phyloP scores from a whole-genome alignment of 2,329 filamentous ascomycete genomes.

The Alternaria triticina region DNA sequence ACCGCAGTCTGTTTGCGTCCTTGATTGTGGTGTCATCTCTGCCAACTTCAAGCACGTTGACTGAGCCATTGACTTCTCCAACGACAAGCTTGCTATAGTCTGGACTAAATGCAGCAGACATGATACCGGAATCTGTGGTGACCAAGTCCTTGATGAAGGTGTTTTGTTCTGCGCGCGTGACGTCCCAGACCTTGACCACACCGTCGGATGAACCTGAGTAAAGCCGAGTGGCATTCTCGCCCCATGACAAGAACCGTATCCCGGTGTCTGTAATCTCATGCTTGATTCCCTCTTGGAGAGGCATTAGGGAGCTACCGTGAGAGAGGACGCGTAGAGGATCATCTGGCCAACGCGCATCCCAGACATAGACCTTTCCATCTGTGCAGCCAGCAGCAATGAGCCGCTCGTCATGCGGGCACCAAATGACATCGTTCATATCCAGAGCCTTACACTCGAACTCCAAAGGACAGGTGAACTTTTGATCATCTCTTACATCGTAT shows the following conservation, averaged over 20 bases:
- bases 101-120: conserved; percentile 63
- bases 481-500: conserved; percentile 52
- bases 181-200: conserved; percentile 65
- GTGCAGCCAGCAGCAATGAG: conserved; percentile 67
- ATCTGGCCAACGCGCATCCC: conserved; percentile 60
- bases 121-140: conserved; percentile 59
- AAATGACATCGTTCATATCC: conserved; percentile 67
- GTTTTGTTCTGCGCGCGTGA: conserved; percentile 59
- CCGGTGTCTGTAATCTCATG: conserved; percentile 64
- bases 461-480: conserved; percentile 40
- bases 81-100: conserved; percentile 63
- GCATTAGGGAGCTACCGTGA: conserved; percentile 60
- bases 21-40: conserved; percentile 38
- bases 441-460: conserved; percentile 63
- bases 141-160: conserved; percentile 59
- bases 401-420: conserved; percentile 57
- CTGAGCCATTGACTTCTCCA: conserved; percentile 62
- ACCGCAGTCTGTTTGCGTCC: conserved; percentile 38
- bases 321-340: conserved; percentile 56
- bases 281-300: conserved; percentile 51
- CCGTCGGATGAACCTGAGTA: conserved; percentile 69
- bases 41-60: conserved; percentile 59
- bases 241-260: conserved; percentile 65
- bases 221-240: conserved; percentile 57
- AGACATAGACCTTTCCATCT: conserved; percentile 65